Percentiles rank a stretch among this genome's conserved stretches.
Evolutionary conservation across 192 early-diverging fungal genomes (phyloP).

Genomic region (Glomus cerebriforme): DNA sequence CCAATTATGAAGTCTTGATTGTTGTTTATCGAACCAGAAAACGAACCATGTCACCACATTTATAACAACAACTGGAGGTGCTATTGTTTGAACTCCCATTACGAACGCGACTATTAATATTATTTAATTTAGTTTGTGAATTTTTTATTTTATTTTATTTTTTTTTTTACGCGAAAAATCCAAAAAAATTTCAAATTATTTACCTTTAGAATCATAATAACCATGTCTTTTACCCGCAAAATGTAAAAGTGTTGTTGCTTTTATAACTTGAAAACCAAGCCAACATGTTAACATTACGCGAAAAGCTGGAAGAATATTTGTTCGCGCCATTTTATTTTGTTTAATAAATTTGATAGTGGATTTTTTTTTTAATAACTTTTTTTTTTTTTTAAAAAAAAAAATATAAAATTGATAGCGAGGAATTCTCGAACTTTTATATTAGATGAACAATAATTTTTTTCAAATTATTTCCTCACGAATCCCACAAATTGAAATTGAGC

Average conservation of each 20-base stretch:
- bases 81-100: conserved; percentile 1
- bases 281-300: conserved; percentile 10
- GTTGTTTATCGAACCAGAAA: conserved; percentile 28
- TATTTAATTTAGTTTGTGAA: no score
- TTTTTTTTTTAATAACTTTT: neutral
- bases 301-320: neutral
- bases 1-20: conserved; percentile 20
- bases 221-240: conserved; percentile 7
- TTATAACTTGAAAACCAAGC: conserved; percentile 3
- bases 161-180: neutral
- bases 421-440: neutral
- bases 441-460: neutral
- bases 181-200: neutral
- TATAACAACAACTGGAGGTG: conserved; percentile 23
- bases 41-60: conserved; percentile 24
- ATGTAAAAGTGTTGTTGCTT: conserved; percentile 18
- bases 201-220: conserved; percentile 28
- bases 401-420: neutral
- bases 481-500: neutral
- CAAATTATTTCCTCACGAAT: neutral
- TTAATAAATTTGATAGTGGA: neutral
- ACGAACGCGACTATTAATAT: conserved; percentile 12
- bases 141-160: no score
- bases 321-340: neutral
- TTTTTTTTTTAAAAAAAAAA: neutral